A percentile compares a stretch with the other conserved stretches of the same genome.
Evolutionary conservation across 805 yeast species (phyloP).

Genomic region (Zygoascus flipseniorum): DNA sequence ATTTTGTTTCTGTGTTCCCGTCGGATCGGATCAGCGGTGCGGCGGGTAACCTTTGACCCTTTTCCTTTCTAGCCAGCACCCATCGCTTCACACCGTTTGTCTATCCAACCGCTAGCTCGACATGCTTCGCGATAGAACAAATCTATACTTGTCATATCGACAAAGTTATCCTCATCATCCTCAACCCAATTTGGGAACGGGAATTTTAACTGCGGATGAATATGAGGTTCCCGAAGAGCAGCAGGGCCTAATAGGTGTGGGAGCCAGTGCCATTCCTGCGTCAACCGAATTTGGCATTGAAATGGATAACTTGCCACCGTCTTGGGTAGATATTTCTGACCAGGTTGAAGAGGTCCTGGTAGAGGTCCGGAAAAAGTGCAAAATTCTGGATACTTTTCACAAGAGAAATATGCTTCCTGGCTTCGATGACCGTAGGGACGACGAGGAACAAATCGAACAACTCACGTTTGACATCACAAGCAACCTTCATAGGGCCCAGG

Average conservation of each 20-base stretch:
- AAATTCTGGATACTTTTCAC: constrained; percentile 59
- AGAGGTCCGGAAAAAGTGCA: constrained; percentile 46
- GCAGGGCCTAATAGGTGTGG: constrained; percentile 44
- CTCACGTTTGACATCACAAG: constrained; percentile 68
- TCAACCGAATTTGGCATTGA: constrained; percentile 37
- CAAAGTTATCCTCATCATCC: constrained; percentile 74
- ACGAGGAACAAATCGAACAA: constrained; percentile 72
- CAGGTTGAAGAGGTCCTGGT: constrained; percentile 59
- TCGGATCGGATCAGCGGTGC: not conserved
- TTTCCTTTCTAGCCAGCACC: not conserved
- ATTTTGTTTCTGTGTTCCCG: too few species aligned
- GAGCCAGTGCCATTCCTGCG: constrained; percentile 16
- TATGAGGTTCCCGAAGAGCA: constrained; percentile 41
- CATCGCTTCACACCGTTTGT: too few species aligned
- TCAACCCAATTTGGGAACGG: constrained; percentile 8
- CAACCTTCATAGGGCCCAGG: constrained; percentile 69
- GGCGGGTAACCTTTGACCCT: not conserved
- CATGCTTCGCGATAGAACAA: constrained; percentile 95
- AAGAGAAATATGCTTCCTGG: constrained; percentile 81
- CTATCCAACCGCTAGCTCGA: too few species aligned
- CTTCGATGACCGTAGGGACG: constrained; percentile 66
- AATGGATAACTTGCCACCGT: constrained; percentile 63
- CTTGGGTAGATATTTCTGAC: constrained; percentile 62
- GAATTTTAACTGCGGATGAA: not conserved
- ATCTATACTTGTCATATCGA: constrained; percentile 77